Evolutionary conservation across 768 basidiomycete genomes (phyloP).

Genomic region (Boletus speciosus): DNA sequence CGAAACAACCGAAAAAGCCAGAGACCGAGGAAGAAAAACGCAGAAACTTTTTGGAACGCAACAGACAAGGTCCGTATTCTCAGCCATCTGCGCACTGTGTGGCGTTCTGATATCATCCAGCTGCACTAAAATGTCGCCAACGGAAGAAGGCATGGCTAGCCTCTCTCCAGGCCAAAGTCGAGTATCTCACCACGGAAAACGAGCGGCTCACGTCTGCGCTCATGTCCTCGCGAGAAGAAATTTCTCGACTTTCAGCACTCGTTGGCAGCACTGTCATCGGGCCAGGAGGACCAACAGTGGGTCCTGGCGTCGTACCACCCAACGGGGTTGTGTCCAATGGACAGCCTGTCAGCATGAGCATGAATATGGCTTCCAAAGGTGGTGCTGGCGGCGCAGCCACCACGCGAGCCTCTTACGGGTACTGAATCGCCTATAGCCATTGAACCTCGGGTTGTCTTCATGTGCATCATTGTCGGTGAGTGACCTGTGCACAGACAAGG

Average conservation of each 20-base stretch:
- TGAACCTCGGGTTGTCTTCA: neutral
- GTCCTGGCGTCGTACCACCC: conserved; percentile 29
- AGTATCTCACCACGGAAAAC: conserved; percentile 89
- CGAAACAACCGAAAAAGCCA: conserved; percentile 58
- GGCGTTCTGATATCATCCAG: conserved; percentile 38
- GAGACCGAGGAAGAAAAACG: conserved; percentile 99
- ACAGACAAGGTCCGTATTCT: conserved; percentile 75
- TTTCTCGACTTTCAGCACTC: conserved; percentile 73
- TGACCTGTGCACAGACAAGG: neutral
- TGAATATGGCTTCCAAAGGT: conserved; percentile 38
- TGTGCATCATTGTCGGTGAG: conserved; percentile 18
- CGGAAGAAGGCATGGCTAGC: conserved; percentile 98
- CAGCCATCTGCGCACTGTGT: neutral
- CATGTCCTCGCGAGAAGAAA: conserved; percentile 86
- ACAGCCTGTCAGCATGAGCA: conserved; percentile 42
- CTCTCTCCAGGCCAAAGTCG: conserved; percentile 90
- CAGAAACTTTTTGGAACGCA: conserved; percentile 93
- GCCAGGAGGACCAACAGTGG: conserved; percentile 30
- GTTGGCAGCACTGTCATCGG: conserved; percentile 65
- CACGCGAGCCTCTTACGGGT: conserved; percentile 40
- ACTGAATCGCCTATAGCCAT: conserved; percentile 22
- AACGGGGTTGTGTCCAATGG: conserved; percentile 27
- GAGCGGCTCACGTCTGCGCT: conserved; percentile 88
- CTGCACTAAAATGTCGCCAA: conserved; percentile 97
- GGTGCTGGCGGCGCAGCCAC: conserved; percentile 30